Conservation (phyloP, 2,329 filamentous ascomycete genomes). For the Colletotrichum tanaceti region DNA sequence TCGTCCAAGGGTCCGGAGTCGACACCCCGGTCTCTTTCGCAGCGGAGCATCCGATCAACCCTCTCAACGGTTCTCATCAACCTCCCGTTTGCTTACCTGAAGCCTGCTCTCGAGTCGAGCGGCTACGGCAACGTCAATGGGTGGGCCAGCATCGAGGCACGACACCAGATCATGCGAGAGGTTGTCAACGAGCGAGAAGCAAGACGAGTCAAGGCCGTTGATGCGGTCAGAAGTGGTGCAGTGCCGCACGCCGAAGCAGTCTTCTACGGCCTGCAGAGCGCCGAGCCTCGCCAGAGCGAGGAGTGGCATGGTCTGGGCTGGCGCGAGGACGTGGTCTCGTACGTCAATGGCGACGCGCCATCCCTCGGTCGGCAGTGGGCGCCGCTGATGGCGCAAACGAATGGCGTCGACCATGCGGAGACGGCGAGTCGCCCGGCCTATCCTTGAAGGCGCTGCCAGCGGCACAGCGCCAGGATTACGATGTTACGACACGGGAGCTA, state of each 20-base stretch:
- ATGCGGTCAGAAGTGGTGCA: conserved; percentile 53
- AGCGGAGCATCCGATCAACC: conserved; percentile 53
- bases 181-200: conserved; percentile 69
- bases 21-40: conserved; percentile 13
- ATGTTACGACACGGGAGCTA: conserved; percentile 39
- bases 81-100: conserved; percentile 74
- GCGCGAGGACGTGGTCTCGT: conserved; percentile 57
- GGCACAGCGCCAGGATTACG: conserved; percentile 27
- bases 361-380: conserved; percentile 59
- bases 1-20: conserved; percentile 47
- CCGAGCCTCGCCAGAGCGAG: conserved; percentile 54
- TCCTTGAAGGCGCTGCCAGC: conserved; percentile 29
- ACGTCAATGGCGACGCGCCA: conserved; percentile 55
- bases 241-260: conserved; percentile 53
- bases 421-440: conserved; percentile 31
- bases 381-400: conserved; percentile 46
- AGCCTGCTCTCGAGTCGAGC: conserved; percentile 72
- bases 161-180: conserved; percentile 60
- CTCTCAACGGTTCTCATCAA: conserved; percentile 77
- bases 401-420: conserved; percentile 8
- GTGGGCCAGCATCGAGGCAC: conserved; percentile 60
- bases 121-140: conserved; percentile 63
- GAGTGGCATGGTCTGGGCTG: conserved; percentile 62
- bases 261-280: conserved; percentile 51
- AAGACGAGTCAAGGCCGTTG: conserved; percentile 61